A percentile compares a stretch with the other conserved stretches of the same genome.
These are phyloP conservation scores for Hypoxylon lienhwacheense DNA, from an alignment of 495 filamentous ascomycete species.

Conservation along the genomic window DNA sequence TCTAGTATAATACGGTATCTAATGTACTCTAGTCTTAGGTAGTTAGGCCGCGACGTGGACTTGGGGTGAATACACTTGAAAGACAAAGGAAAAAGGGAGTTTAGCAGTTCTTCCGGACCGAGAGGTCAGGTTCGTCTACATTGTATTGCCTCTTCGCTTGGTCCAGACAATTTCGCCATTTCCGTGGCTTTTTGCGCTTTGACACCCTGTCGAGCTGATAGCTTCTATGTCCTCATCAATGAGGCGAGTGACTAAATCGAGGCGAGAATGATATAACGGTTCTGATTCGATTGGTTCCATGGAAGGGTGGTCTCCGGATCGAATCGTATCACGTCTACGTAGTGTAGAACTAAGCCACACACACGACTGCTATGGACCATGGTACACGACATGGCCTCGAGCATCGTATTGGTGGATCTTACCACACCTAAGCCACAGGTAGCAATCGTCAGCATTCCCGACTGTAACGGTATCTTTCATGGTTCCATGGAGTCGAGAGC, in stretches of 20 bases:
- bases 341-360: conserved; percentile 12
- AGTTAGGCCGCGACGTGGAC: background rate
- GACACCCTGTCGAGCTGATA: background rate
- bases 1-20: background rate
- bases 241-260: background rate
- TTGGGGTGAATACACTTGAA: conserved; percentile 2
- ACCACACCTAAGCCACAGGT: background rate
- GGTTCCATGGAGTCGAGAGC: no score
- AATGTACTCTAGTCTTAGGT: background rate
- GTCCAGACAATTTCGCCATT: conserved; percentile 13
- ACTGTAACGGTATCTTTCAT: background rate
- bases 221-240: background rate
- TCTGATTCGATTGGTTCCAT: conserved; percentile 3
- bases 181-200: conserved; percentile 13
- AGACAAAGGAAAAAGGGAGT: conserved; percentile 15
- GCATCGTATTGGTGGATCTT: background rate
- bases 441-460: background rate
- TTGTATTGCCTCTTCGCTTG: background rate
- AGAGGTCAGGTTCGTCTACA: no score
- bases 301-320: background rate
- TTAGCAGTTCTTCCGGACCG: conserved; percentile 4
- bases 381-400: background rate
- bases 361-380: background rate
- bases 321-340: background rate
- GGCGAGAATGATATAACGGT: background rate